These are phyloP conservation scores for Neurospora sp. DNA, from an alignment of 495 filamentous ascomycete species.

Conservation along the genomic window DNA sequence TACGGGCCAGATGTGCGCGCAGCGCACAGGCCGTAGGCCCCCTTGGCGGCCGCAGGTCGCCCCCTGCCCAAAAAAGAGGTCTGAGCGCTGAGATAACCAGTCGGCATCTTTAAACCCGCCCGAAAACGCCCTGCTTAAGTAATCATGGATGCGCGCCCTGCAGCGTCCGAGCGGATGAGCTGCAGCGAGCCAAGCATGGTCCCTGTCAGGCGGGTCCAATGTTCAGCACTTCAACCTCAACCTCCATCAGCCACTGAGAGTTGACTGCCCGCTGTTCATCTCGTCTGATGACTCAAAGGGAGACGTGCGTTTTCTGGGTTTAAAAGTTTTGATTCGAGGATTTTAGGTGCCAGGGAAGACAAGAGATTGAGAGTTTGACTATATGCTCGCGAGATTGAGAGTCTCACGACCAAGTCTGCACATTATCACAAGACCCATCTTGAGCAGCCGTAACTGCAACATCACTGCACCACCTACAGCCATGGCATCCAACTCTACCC, in stretches of 20 bases:
- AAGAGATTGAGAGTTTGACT: background rate
- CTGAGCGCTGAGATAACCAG: too few relatives aligned
- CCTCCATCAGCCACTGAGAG: background rate
- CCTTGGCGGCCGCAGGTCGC: too few relatives aligned
- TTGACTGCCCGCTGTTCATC: background rate
- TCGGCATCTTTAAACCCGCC: background rate
- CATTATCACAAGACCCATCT: conserved; percentile 2
- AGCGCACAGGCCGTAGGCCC: too few relatives aligned
- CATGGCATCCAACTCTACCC: conserved; percentile 11
- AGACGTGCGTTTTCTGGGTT: background rate
- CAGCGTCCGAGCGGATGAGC: background rate
- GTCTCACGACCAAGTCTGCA: background rate
- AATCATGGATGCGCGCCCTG: background rate
- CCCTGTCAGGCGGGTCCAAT: background rate
- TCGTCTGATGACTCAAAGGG: background rate
- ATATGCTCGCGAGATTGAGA: conserved; percentile 8
- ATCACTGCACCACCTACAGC: background rate
- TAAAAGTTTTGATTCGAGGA: background rate
- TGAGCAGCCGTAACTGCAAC: background rate
- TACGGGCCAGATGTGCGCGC: too few relatives aligned
- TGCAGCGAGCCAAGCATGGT: background rate
- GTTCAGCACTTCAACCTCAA: background rate
- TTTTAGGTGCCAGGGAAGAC: background rate
- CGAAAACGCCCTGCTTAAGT: background rate
- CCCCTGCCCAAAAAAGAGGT: too few relatives aligned